Conservation (phyloP, 2,329 filamentous ascomycete species). For the Pseudogymnoascus sp. region DNA sequence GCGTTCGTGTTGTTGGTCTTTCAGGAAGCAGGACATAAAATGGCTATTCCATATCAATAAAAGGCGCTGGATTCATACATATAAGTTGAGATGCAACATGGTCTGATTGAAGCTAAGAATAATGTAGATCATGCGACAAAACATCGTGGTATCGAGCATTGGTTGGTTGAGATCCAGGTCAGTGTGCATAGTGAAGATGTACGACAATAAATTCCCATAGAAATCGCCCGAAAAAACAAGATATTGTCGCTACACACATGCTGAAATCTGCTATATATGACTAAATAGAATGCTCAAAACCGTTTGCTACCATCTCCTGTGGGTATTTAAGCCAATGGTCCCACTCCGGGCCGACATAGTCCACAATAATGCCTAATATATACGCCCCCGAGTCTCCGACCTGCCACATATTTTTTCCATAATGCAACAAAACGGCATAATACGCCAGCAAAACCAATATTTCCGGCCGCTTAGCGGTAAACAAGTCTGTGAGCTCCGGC, state of each 20-base stretch:
- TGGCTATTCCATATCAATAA: background rate
- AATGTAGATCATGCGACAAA: background rate
- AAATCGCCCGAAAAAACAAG: background rate
- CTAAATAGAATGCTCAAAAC: background rate
- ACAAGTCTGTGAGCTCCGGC: slow-evolving; percentile 20
- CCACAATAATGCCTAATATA: slow-evolving; percentile 1
- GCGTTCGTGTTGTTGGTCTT: background rate
- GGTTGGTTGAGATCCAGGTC: background rate
- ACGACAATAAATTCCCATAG: background rate
- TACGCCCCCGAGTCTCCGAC: slow-evolving; percentile 17
- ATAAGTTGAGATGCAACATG: background rate
- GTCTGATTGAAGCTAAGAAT: background rate
- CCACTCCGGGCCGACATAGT: slow-evolving; percentile 8
- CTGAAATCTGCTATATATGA: background rate
- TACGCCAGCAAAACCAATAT: slow-evolving; percentile 24
- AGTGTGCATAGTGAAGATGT: background rate
- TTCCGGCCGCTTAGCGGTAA: slow-evolving; percentile 19
- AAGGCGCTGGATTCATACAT: background rate
- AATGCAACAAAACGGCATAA: slow-evolving; percentile 25
- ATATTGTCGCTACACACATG: background rate
- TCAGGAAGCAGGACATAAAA: background rate
- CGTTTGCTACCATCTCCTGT: background rate
- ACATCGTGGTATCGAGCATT: background rate
- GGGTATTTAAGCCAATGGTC: slow-evolving; percentile 1
- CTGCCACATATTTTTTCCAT: slow-evolving; percentile 23